These are phyloP conservation scores for Ilyonectria robusta DNA, from an alignment of 2,329 filamentous ascomycete species.

Conservation along the genomic window DNA sequence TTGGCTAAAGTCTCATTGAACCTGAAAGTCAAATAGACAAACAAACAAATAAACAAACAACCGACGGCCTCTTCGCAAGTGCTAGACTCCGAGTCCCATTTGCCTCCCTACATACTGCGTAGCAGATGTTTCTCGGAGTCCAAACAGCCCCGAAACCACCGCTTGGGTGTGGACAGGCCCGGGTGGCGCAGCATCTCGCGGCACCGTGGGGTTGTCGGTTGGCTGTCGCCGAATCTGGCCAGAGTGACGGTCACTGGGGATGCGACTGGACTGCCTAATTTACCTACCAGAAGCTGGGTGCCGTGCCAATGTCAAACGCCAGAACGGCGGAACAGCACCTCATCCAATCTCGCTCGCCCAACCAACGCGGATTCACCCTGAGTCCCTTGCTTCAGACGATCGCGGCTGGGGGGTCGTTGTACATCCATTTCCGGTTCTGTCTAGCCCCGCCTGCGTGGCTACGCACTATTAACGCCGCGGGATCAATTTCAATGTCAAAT, in stretches of 20 bases:
- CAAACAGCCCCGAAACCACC: conserved; percentile 23
- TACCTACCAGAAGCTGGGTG: not conserved
- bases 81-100: no score
- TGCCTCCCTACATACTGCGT: not conserved
- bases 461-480: not conserved
- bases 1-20: not conserved
- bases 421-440: conserved; percentile 4
- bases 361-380: conserved; percentile 10
- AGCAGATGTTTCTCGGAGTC: conserved; percentile 1
- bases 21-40: not conserved
- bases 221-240: conserved; percentile 41
- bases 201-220: conserved; percentile 48
- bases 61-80: not conserved
- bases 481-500: conserved; percentile 18
- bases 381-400: conserved; percentile 23
- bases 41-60: not conserved
- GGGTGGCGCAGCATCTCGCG: conserved; percentile 18
- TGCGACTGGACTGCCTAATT: not conserved
- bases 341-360: conserved; percentile 4
- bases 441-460: not conserved
- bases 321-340: not conserved
- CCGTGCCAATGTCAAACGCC: conserved; percentile 8
- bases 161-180: not conserved
- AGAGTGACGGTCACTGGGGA: not conserved
- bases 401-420: conserved; percentile 1